Conservation (phyloP, 2,329 filamentous ascomycete genomes). For the Fusarium sacchari region DNA sequence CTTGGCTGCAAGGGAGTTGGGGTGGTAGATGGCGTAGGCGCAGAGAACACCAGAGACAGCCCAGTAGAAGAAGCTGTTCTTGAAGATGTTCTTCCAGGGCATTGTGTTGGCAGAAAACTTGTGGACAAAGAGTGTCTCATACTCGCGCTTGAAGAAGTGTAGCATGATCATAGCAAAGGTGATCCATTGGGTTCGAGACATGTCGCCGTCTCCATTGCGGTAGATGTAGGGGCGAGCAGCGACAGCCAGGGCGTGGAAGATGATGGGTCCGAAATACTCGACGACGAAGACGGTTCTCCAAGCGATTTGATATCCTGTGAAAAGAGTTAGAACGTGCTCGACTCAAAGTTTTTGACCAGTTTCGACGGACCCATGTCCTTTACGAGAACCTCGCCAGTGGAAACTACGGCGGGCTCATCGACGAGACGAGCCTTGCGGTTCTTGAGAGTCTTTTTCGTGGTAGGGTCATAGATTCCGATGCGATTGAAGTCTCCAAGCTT, state of each 20-base stretch:
- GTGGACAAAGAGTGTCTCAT: constrained; percentile 94
- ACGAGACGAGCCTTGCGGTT: constrained; percentile 65
- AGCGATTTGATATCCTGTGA: constrained; percentile 81
- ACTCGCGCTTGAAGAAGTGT: constrained; percentile 95
- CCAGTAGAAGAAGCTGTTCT: constrained; percentile 98
- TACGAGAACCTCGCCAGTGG: constrained; percentile 74
- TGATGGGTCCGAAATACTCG: constrained; percentile 91
- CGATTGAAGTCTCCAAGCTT: constrained; percentile 68
- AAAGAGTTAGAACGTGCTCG: neutral
- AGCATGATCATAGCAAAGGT: constrained; percentile 77
- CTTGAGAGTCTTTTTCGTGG: constrained; percentile 70
- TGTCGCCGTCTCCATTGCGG: constrained; percentile 54
- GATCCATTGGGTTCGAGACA: constrained; percentile 77
- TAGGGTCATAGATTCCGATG: constrained; percentile 69
- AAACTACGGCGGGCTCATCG: constrained; percentile 59
- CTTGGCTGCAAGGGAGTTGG: constrained; percentile 73
- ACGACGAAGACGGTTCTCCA: constrained; percentile 96
- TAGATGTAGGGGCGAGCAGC: constrained; percentile 74
- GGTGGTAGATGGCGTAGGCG: constrained; percentile 86
- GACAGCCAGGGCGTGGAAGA: constrained; percentile 83
- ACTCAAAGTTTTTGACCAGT: neutral
- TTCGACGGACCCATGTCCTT: constrained; percentile 84
- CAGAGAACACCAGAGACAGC: constrained; percentile 80
- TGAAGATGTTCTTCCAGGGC: constrained; percentile 90
- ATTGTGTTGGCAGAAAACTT: constrained; percentile 95